Evolutionary conservation across 306 rosid species (phyloP).

Genomic region (Hippophae tibetana): DNA sequence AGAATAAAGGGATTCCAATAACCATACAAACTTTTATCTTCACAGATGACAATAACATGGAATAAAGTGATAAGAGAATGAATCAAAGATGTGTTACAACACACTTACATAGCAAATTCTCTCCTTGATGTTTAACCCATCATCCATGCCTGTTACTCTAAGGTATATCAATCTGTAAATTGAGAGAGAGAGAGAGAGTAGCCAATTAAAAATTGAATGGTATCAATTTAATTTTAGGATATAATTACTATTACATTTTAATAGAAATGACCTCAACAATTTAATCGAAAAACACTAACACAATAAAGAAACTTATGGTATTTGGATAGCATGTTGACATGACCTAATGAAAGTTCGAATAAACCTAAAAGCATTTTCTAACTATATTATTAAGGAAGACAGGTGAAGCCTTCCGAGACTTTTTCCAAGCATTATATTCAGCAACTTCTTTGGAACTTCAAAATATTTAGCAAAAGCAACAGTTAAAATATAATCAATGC

Average conservation of each 20-base stretch:
- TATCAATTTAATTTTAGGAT: background rate
- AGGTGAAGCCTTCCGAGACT: too few relatives aligned
- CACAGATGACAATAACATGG: slow-evolving; percentile 5
- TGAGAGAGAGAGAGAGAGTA: slow-evolving; percentile 6
- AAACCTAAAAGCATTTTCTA: too few relatives aligned
- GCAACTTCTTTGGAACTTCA: slow-evolving; percentile 5
- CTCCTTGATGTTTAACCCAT: slow-evolving; percentile 76
- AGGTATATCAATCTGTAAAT: slow-evolving; percentile 78
- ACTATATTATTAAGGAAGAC: too few relatives aligned
- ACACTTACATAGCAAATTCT: slow-evolving; percentile 78
- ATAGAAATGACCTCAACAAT: too few relatives aligned
- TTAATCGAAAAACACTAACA: too few relatives aligned
- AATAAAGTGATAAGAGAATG: slow-evolving; percentile 16
- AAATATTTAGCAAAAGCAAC: background rate
- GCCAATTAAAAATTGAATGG: background rate
- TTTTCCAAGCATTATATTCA: background rate
- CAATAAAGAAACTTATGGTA: too few relatives aligned
- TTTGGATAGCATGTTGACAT: too few relatives aligned
- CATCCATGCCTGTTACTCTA: slow-evolving; percentile 89
- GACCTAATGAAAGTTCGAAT: too few relatives aligned
- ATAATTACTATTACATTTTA: background rate
- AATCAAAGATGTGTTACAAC: slow-evolving; percentile 3
- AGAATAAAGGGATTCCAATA: background rate
- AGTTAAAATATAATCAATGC: slow-evolving; percentile 14
- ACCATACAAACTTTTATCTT: background rate